These are phyloP conservation scores for Paxillus involutus DNA, from an alignment of 768 basidiomycete genomes.

Conservation along the genomic window DNA sequence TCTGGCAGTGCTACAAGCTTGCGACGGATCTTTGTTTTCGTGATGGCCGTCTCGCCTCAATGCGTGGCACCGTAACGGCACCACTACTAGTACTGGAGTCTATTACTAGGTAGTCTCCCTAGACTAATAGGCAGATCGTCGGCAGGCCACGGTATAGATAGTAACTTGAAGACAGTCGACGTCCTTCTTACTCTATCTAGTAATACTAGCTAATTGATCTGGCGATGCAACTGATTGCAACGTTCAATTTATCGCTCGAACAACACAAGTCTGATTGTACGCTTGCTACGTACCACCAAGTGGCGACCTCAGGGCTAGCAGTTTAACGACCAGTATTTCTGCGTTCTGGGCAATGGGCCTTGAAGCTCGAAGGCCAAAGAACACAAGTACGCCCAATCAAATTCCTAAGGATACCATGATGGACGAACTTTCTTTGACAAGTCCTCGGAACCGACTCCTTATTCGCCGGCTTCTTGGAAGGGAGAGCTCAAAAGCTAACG, in stretches of 20 bases:
- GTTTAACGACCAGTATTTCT: not conserved
- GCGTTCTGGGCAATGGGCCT: not conserved
- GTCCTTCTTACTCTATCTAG: too few species aligned
- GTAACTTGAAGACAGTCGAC: too few species aligned
- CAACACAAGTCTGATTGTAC: too few species aligned
- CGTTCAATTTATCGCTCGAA: not conserved
- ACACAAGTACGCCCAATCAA: not conserved
- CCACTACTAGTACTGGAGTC: too few species aligned
- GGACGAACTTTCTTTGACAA: slow-evolving; percentile 38
- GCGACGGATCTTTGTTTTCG: not conserved
- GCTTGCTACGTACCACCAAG: too few species aligned
- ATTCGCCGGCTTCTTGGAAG: slow-evolving; percentile 44
- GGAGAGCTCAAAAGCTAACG: slow-evolving; percentile 51
- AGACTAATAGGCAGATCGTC: too few species aligned
- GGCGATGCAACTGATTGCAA: too few species aligned
- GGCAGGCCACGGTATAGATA: too few species aligned
- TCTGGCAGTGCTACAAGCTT: slow-evolving; percentile 13
- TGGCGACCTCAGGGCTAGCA: not conserved
- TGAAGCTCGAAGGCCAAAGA: not conserved
- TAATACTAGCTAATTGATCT: too few species aligned
- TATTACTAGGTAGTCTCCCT: too few species aligned
- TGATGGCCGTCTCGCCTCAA: too few species aligned
- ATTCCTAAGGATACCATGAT: slow-evolving; percentile 23
- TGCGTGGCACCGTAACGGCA: too few species aligned
- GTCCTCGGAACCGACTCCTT: slow-evolving; percentile 41